phyloP scores from a whole-genome alignment of 1,284 basidiomycete species.

The Fomitopsis pinicola region DNA sequence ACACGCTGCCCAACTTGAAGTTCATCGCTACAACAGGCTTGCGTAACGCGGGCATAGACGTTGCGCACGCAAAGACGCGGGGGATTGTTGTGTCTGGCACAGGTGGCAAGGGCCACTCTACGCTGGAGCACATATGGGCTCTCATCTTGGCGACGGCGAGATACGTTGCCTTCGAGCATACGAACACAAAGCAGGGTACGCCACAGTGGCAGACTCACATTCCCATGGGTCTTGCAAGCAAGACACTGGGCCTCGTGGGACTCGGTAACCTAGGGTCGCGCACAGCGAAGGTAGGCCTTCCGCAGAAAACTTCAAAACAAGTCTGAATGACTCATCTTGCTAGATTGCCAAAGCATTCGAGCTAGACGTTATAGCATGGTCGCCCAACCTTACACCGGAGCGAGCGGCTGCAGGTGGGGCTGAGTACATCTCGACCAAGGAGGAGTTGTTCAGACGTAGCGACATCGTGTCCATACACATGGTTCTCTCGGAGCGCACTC shows the following conservation, averaged over 20 bases:
- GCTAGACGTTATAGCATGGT: constrained; percentile 62
- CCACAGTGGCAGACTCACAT: constrained; percentile 53
- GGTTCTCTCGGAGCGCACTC: constrained; percentile 48
- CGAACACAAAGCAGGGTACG: constrained; percentile 42
- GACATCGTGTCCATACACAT: constrained; percentile 62
- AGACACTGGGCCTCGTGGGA: constrained; percentile 55
- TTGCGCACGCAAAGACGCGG: constrained; percentile 40
- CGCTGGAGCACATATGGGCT: constrained; percentile 65
- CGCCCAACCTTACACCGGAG: constrained; percentile 56
- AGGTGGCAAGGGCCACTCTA: constrained; percentile 38
- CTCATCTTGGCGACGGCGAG: constrained; percentile 55
- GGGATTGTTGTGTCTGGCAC: constrained; percentile 60
- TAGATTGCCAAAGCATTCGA: constrained; percentile 57
- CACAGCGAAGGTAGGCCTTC: constrained; percentile 38
- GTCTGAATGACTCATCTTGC: not conserved
- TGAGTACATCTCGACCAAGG: constrained; percentile 43
- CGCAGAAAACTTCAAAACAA: not conserved
- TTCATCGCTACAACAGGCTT: constrained; percentile 57
- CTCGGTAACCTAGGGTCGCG: constrained; percentile 50
- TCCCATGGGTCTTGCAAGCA: constrained; percentile 48
- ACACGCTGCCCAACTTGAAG: constrained; percentile 52
- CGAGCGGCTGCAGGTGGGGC: constrained; percentile 48
- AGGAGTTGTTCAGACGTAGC: constrained; percentile 45
- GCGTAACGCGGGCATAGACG: constrained; percentile 48
- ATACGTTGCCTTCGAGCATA: constrained; percentile 47